A percentile compares a stretch with the other conserved stretches of the same genome.
These are phyloP conservation scores for Cocos nucifera DNA, from an alignment of 176 grass and related monocot species.

Conservation along the genomic window DNA sequence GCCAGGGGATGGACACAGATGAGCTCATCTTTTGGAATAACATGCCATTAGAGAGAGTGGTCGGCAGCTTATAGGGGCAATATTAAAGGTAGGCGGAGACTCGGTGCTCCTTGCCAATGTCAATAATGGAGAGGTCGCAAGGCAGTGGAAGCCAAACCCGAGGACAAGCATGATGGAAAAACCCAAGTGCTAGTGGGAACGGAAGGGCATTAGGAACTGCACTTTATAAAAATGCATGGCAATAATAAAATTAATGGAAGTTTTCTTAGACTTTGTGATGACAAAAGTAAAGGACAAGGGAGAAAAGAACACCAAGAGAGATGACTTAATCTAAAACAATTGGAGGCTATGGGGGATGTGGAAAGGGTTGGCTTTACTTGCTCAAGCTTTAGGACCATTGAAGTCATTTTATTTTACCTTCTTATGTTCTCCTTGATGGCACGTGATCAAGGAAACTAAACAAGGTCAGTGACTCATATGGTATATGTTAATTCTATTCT, in stretches of 20 bases:
- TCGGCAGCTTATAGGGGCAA: constrained; percentile 28
- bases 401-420: neutral
- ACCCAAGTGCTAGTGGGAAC: constrained; percentile 19
- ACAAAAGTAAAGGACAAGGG: neutral
- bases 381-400: neutral
- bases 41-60: constrained; percentile 15
- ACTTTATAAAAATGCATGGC: constrained; percentile 15
- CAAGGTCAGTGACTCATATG: neutral
- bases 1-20: neutral
- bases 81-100: constrained; percentile 2
- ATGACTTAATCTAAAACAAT: no score
- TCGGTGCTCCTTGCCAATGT: neutral
- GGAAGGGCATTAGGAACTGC: constrained; percentile 16
- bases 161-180: constrained; percentile 21
- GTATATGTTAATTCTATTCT: neutral
- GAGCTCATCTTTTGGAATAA: constrained; percentile 1
- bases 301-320: no score
- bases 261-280: neutral
- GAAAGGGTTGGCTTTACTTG: neutral
- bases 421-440: neutral
- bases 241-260: neutral
- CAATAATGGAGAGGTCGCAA: constrained; percentile 4
- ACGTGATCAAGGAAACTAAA: neutral
- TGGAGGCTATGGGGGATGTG: neutral
- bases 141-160: neutral